A percentile compares a stretch with the other conserved stretches of the same genome.
These are phyloP conservation scores for Pulveroboletus sp. DNA, from an alignment of 768 basidiomycete genomes.

Conservation along the genomic window DNA sequence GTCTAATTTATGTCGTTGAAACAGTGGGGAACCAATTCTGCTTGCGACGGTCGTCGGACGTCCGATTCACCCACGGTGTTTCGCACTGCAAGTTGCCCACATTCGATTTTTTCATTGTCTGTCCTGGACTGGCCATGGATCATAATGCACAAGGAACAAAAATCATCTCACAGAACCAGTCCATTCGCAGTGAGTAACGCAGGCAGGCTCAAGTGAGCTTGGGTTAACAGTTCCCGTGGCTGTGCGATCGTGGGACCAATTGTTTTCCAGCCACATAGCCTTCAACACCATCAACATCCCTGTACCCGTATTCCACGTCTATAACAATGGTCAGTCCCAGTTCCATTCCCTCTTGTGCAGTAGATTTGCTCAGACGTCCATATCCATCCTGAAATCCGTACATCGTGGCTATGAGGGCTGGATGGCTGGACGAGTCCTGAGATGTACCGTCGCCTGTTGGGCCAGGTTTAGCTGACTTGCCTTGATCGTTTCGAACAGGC, in stretches of 20 bases:
- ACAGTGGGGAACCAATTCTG: background rate
- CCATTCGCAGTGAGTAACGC: background rate
- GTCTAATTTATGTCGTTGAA: background rate
- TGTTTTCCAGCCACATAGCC: background rate
- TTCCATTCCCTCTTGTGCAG: background rate
- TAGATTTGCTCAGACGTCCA: background rate
- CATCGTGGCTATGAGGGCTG: constrained; percentile 7
- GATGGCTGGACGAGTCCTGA: constrained; percentile 10
- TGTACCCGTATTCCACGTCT: constrained; percentile 1
- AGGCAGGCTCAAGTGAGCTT: too few relatives aligned
- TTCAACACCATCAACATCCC: constrained; percentile 18
- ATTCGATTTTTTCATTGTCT: background rate
- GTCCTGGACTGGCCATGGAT: background rate
- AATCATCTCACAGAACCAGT: too few relatives aligned
- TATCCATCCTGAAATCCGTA: background rate
- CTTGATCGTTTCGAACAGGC: constrained; percentile 31
- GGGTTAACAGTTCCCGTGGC: constrained; percentile 1
- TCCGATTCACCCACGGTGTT: background rate
- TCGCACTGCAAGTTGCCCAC: too few relatives aligned
- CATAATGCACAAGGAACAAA: too few relatives aligned
- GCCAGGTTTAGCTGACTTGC: constrained; percentile 12
- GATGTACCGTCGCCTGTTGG: constrained; percentile 6
- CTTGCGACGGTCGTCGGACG: background rate
- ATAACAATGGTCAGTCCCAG: constrained; percentile 25
- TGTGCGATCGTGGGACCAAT: constrained; percentile 14